A percentile compares a stretch with the other conserved stretches of the same genome.
Conservation (phyloP, 2,329 filamentous ascomycete genomes). For the Ophiostoma angusticollis region DNA sequence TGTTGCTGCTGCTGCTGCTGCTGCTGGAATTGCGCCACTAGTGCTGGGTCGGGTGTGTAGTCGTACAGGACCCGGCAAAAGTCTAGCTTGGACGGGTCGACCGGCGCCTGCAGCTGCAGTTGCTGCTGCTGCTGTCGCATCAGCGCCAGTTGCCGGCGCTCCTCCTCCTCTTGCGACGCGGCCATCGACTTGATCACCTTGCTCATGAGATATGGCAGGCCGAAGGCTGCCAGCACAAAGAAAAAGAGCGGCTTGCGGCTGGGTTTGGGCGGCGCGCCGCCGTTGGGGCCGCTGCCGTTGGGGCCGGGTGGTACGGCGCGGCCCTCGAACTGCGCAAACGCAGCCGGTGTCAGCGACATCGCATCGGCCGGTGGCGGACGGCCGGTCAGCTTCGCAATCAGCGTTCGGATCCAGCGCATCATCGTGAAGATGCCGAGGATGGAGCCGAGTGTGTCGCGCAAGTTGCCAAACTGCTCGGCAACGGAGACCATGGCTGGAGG, state of each 20-base stretch:
- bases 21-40: constrained; percentile 6
- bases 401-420: constrained; percentile 84
- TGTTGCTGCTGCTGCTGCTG: constrained; percentile 1
- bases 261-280: constrained; percentile 56
- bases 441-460: constrained; percentile 85
- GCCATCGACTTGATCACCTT: constrained; percentile 84
- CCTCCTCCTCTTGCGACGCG: constrained; percentile 72
- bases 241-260: constrained; percentile 94
- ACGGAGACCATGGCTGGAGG: constrained; percentile 89
- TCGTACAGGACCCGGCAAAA: constrained; percentile 94
- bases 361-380: constrained; percentile 81
- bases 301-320: constrained; percentile 35
- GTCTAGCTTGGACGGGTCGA: constrained; percentile 85
- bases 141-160: constrained; percentile 41
- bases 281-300: constrained; percentile 47
- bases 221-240: constrained; percentile 89
- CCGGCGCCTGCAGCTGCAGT: constrained; percentile 37
- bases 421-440: constrained; percentile 91
- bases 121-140: constrained; percentile 35
- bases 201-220: constrained; percentile 90
- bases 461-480: constrained; percentile 88
- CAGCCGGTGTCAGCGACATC: constrained; percentile 73
- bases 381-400: constrained; percentile 85
- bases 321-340: constrained; percentile 81
- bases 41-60: constrained; percentile 54